A percentile compares a stretch with the other conserved stretches of the same genome.
These are phyloP conservation scores for Nitzschia sp. DNA, from an alignment of 108 stramenopile genomes.

Conservation along the genomic window DNA sequence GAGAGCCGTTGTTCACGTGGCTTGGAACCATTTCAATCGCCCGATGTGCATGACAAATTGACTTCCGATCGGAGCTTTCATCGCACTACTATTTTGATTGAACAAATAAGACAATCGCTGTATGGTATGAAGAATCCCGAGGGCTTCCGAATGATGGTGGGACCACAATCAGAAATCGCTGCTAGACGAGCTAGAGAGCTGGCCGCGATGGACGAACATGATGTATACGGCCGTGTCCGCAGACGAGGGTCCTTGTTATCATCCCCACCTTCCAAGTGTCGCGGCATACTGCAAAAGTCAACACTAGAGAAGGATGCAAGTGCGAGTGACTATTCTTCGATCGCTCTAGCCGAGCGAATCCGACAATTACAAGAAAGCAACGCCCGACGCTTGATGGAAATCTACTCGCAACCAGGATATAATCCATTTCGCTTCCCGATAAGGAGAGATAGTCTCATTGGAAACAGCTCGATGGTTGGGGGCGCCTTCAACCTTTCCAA, in stretches of 20 bases:
- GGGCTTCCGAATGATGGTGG: conserved; percentile 19
- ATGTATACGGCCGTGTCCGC: conserved; percentile 17
- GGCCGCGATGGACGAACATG: conserved; percentile 26
- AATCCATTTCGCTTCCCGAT: conserved; percentile 28
- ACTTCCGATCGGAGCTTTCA: conserved; percentile 18
- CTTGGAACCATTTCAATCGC: conserved; percentile 36
- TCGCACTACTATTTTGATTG: conserved; percentile 27
- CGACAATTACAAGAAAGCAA: conserved; percentile 29
- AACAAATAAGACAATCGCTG: conserved; percentile 34
- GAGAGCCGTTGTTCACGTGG: conserved; percentile 34
- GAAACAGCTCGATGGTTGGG: neutral
- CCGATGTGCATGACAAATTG: conserved; percentile 3
- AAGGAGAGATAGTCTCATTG: conserved; percentile 13
- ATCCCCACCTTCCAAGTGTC: neutral
- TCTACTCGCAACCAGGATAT: conserved; percentile 19
- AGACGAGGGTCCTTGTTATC: conserved; percentile 13
- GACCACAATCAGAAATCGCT: conserved; percentile 19
- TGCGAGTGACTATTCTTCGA: conserved; percentile 3
- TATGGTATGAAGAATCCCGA: conserved; percentile 25
- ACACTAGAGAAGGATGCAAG: neutral
- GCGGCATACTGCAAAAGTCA: neutral
- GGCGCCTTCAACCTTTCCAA: neutral
- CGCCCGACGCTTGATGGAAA: conserved; percentile 29
- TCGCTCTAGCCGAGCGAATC: conserved; percentile 14
- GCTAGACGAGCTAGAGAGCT: conserved; percentile 18